Conservation (phyloP, 176 grass and related monocot genomes). For the Oryza meyeriana region DNA sequence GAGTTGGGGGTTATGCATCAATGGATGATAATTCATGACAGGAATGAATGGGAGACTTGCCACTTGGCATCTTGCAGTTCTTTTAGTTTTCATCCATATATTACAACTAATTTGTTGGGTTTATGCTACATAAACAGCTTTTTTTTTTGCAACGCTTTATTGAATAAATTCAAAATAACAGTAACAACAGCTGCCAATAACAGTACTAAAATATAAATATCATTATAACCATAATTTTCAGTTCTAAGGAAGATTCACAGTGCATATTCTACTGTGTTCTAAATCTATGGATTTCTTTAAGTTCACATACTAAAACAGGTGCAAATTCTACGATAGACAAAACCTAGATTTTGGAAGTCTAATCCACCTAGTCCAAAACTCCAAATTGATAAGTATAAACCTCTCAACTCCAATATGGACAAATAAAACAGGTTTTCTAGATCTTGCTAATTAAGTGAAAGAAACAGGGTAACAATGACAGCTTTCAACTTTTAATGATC, state of each 20-base stretch:
- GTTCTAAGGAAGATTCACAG: not conserved
- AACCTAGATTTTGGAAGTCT: not conserved
- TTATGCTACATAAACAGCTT: not conserved
- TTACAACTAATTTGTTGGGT: not conserved
- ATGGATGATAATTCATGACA: not conserved
- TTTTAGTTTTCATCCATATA: not conserved
- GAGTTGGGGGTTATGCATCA: not conserved
- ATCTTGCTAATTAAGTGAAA: constrained; percentile 3
- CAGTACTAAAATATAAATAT: not conserved
- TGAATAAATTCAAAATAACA: not conserved
- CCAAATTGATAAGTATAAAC: not conserved
- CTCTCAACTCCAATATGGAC: not conserved
- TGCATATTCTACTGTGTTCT: not conserved
- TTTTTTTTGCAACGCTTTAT: not conserved
- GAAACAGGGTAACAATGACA: not conserved
- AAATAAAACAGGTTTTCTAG: not conserved
- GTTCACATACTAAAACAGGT: not conserved
- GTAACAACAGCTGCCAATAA: not conserved
- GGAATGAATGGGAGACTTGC: not conserved
- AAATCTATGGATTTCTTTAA: not conserved
- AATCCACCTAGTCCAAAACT: not conserved
- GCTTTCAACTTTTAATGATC: not conserved
- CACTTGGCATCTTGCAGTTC: not conserved
- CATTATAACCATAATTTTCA: not conserved
- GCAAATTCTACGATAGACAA: not conserved